A percentile compares a stretch with the other conserved stretches of the same genome.
These are phyloP conservation scores for Trichocomaceae sp. DNA, from an alignment of 2,329 filamentous ascomycete genomes.

Conservation along the genomic window DNA sequence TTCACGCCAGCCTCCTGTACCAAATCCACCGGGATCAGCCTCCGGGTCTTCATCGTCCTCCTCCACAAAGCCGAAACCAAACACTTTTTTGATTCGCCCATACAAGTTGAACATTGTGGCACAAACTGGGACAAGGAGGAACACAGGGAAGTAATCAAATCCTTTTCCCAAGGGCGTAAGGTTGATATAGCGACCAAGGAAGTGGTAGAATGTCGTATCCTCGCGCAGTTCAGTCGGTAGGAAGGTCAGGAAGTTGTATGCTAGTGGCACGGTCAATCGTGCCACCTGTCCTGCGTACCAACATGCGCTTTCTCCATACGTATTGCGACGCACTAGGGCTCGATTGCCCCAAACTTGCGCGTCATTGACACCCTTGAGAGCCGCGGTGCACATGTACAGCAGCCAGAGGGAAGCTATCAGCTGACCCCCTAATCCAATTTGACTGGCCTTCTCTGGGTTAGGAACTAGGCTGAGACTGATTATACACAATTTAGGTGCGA, in stretches of 20 bases:
- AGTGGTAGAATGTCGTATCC: slow-evolving; percentile 77
- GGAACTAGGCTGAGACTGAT: slow-evolving; percentile 59
- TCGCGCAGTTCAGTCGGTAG: slow-evolving; percentile 64
- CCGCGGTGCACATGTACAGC: slow-evolving; percentile 89
- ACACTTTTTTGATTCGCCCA: slow-evolving; percentile 65
- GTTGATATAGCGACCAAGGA: slow-evolving; percentile 76
- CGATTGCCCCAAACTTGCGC: slow-evolving; percentile 97
- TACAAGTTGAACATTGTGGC: slow-evolving; percentile 89
- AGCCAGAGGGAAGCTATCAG: slow-evolving; percentile 81
- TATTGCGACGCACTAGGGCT: slow-evolving; percentile 82
- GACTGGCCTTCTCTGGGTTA: slow-evolving; percentile 61
- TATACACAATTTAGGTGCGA: slow-evolving; percentile 67
- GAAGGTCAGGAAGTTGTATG: slow-evolving; percentile 96
- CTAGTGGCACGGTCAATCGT: slow-evolving; percentile 81
- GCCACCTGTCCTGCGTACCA: slow-evolving; percentile 95
- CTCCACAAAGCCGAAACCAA: slow-evolving; percentile 73
- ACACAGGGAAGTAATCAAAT: slow-evolving; percentile 83
- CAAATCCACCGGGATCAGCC: slow-evolving; percentile 58
- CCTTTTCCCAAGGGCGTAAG: slow-evolving; percentile 73
- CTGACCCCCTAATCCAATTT: slow-evolving; percentile 81
- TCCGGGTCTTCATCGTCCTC: slow-evolving; percentile 60
- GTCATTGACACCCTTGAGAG: slow-evolving; percentile 79
- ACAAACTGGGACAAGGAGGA: slow-evolving; percentile 77
- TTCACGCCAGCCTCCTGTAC: slow-evolving; percentile 82
- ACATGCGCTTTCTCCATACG: slow-evolving; percentile 84